phyloP scores from a whole-genome alignment of 2,329 filamentous ascomycete species.

The Elsinoe arachidis region DNA sequence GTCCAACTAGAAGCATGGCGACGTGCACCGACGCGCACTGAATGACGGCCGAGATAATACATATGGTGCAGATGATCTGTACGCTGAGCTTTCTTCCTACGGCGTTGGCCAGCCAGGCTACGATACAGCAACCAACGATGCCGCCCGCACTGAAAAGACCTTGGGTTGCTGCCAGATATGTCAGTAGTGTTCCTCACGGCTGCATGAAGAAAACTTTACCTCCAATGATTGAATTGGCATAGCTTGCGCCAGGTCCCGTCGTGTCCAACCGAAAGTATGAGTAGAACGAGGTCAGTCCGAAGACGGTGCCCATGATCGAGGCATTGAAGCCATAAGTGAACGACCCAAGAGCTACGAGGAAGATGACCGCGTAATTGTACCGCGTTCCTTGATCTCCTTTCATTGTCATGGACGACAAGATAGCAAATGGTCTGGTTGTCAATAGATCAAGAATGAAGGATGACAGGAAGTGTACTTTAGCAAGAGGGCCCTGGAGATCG shows the following conservation, averaged over 20 bases:
- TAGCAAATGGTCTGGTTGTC: background rate
- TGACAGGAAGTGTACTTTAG: too few species aligned
- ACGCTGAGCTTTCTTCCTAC: background rate
- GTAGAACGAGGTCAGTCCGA: background rate
- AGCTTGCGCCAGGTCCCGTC: background rate
- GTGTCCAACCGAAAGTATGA: background rate
- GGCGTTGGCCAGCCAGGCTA: background rate
- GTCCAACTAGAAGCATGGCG: background rate
- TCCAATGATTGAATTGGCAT: background rate
- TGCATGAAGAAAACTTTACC: background rate
- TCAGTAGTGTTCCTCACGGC: background rate
- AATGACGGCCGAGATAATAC: background rate
- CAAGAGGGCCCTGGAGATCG: too few species aligned
- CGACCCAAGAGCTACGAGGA: background rate
- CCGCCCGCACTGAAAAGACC: background rate
- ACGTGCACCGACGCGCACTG: background rate
- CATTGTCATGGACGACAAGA: background rate
- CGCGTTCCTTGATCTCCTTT: background rate
- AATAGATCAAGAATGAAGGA: too few species aligned
- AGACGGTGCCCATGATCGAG: background rate
- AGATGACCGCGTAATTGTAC: background rate
- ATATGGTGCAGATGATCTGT: background rate
- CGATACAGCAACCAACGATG: background rate
- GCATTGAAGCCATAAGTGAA: background rate
- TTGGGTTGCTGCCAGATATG: background rate